These are phyloP conservation scores for Nidularia pulvinata DNA, from an alignment of 768 basidiomycete species.

Conservation along the genomic window DNA sequence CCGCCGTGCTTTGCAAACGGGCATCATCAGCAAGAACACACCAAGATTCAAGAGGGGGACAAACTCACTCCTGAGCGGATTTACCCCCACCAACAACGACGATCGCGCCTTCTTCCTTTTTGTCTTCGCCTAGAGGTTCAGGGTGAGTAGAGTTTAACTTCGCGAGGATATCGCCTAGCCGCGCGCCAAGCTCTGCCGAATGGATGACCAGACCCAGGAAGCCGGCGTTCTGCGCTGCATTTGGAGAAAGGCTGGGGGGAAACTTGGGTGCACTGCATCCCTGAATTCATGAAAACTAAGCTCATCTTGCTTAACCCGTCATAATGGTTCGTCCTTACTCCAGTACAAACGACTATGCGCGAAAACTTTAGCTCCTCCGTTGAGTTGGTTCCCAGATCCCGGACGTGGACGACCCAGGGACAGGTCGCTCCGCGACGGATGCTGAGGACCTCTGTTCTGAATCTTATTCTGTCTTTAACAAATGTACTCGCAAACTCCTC, in stretches of 20 bases:
- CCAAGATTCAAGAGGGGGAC: not conserved
- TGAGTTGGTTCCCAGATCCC: conserved; percentile 16
- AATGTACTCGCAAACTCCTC: conserved; percentile 47
- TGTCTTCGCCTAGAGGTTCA: not conserved
- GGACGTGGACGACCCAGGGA: conserved; percentile 43
- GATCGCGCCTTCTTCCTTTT: conserved; percentile 19
- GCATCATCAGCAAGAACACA: not conserved
- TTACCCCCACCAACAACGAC: conserved; percentile 66
- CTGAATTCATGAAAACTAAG: conserved; percentile 3
- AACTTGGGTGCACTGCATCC: conserved; percentile 6
- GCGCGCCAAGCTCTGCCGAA: not conserved
- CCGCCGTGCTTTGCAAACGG: conserved; percentile 32
- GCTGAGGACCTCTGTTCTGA: conserved; percentile 44
- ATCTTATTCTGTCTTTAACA: conserved; percentile 37
- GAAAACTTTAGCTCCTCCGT: conserved; percentile 36
- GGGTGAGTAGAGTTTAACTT: conserved; percentile 14
- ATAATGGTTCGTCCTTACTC: conserved; percentile 27
- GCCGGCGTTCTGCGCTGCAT: conserved; percentile 13
- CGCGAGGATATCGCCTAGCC: conserved; percentile 42
- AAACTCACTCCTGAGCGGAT: conserved; percentile 57
- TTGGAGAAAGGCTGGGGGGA: not conserved
- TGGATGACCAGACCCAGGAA: conserved; percentile 39
- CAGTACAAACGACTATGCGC: conserved; percentile 59
- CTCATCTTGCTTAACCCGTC: too few relatives aligned
- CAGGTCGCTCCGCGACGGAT: conserved; percentile 32